Evolutionary conservation across 352 stramenopile species (phyloP), one percentile per base, ranked within the genome.

Genomic region (Peronospora belbahrii): DNA sequence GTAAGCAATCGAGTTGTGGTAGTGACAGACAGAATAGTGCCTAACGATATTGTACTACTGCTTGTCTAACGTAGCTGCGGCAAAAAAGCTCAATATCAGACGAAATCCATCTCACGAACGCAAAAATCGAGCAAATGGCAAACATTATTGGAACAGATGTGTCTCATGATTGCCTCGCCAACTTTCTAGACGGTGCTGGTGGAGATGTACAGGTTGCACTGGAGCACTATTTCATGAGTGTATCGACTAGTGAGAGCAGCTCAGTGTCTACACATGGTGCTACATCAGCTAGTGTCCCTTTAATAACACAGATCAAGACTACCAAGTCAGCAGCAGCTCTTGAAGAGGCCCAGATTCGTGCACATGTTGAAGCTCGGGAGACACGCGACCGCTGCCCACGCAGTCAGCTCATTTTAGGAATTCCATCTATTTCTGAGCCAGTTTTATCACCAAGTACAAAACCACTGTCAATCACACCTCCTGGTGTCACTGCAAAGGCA

Each of bases 151-250:
- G 77, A 9, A 64, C 71, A 7, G 67, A 88, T 11, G 74, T 86
- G 28, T 83, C 79, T 41, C 77, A 76, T 15, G 74, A 88, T 48
- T 60, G 62, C 0, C 65, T 94, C 5, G 70, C 67, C 4, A 81
- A 84, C 36, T 88, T 84, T 34, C 44, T 94, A 7, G 82, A 94
- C 42, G 82, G 82, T 4, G 82, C 82, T 4, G 82, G 79, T 13
- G 82, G 82, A 15, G 75, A 86, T 45, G 79, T 91, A 4, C 82
- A 94, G 54, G 67, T 91, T 10, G 82, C 82, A n/a, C 27, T 94
- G 22, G 82, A 94, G 51, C 82, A 94, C 50, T 94, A 91, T 67
- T 94, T 94, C 35, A 94, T 94, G 82, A 88, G 64, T 30, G 41
- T 86, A 20, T 85, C 75, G 8, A 71, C 48, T 4, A 22, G 63